Evolutionary conservation across 176 grass and related monocot species (phyloP).

Genomic region (Chrysopogon serrulatus): DNA sequence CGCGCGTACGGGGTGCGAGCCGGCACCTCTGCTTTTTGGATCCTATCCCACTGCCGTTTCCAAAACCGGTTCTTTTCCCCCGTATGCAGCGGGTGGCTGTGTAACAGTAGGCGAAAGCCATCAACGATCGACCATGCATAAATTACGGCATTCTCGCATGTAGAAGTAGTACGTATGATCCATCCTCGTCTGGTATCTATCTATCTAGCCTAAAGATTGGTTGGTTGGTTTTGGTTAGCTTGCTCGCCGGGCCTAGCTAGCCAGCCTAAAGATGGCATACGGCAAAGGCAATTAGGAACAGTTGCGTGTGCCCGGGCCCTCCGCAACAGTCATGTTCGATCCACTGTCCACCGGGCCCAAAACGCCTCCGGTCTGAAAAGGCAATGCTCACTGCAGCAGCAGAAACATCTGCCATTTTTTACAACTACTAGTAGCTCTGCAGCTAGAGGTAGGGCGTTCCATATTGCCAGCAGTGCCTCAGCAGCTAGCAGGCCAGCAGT

Average conservation of each 20-base stretch:
- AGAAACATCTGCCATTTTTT: conserved; percentile 20
- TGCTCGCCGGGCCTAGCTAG: not conserved
- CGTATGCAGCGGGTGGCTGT: not conserved
- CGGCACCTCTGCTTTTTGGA: conserved; percentile 19
- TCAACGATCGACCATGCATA: not conserved
- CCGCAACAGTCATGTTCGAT: conserved; percentile 34
- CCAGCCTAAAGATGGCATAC: conserved; percentile 5
- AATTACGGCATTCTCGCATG: not conserved
- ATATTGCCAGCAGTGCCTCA: not conserved
- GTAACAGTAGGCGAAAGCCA: not conserved
- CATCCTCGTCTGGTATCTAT: not conserved
- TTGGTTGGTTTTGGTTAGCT: too few relatives aligned
- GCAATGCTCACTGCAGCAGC: not conserved
- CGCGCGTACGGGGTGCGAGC: not conserved
- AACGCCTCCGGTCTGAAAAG: conserved; percentile 21
- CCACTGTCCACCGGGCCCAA: conserved; percentile 13
- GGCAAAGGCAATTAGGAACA: conserved; percentile 26
- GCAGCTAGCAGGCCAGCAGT: not conserved
- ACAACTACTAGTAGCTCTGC: not conserved
- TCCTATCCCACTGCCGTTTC: conserved; percentile 23
- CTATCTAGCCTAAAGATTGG: not conserved
- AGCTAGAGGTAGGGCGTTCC: not conserved
- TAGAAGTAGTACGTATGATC: not conserved
- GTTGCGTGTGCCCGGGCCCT: conserved; percentile 7
- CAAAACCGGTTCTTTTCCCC: not conserved